phyloP scores from a whole-genome alignment of 768 basidiomycete species.

The Dacryopinax primogenitus region DNA sequence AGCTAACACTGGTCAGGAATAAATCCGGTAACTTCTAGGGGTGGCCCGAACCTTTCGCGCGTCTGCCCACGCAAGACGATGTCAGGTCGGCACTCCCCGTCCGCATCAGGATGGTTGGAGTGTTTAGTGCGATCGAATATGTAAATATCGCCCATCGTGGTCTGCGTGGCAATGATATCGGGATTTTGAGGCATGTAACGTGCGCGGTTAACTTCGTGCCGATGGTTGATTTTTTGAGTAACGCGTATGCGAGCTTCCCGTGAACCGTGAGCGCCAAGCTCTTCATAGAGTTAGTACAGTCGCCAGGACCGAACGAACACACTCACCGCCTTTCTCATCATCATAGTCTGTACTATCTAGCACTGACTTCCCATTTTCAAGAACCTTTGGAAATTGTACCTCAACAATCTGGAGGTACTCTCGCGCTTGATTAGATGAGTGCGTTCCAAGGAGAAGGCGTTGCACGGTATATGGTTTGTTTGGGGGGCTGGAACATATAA shows the following conservation, averaged over 20 bases:
- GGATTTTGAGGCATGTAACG: constrained; percentile 99
- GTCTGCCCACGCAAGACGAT: constrained; percentile 81
- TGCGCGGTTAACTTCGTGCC: constrained; percentile 90
- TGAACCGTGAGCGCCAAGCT: constrained; percentile 82
- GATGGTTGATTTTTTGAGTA: constrained; percentile 89
- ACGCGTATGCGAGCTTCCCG: constrained; percentile 78
- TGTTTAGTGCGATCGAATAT: constrained; percentile 98
- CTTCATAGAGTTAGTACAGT: constrained; percentile 26
- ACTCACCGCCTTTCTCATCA: constrained; percentile 62
- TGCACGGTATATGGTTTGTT: constrained; percentile 93
- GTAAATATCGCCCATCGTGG: constrained; percentile 77
- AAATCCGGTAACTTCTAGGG: not conserved
- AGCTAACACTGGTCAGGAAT: constrained; percentile 36
- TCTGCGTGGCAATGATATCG: constrained; percentile 89
- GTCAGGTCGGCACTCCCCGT: constrained; percentile 77
- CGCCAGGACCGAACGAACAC: not conserved
- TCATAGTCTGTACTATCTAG: constrained; percentile 73
- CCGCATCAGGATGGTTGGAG: constrained; percentile 77
- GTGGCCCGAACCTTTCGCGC: constrained; percentile 67
- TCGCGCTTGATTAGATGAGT: constrained; percentile 87
- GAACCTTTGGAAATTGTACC: constrained; percentile 75
- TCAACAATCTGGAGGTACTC: constrained; percentile 94
- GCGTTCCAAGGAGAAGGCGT: constrained; percentile 88
- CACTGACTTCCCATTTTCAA: constrained; percentile 44
- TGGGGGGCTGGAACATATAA: constrained; percentile 44